Percentiles rank a stretch among this genome's conserved stretches.
Evolutionary conservation across 2,329 filamentous ascomycete genomes (phyloP).

Genomic region (Colletotrichum sidae): DNA sequence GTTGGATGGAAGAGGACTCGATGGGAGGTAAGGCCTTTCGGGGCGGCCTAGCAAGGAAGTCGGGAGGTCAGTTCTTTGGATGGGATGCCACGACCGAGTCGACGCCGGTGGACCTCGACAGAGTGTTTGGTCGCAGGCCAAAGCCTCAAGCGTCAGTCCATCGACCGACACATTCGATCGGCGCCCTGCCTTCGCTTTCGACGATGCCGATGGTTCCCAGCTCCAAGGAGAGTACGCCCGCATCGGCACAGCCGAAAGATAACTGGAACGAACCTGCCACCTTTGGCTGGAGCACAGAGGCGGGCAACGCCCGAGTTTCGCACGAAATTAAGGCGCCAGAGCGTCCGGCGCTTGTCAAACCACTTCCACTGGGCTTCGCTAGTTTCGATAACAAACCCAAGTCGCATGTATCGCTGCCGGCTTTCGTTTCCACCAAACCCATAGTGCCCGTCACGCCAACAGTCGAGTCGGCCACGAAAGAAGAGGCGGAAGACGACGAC

Average conservation of each 20-base stretch:
- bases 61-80: constrained; percentile 66
- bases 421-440: constrained; percentile 17
- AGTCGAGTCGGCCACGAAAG: constrained; percentile 34
- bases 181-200: constrained; percentile 19
- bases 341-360: constrained; percentile 4
- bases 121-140: constrained; percentile 54
- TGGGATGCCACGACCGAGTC: constrained; percentile 65
- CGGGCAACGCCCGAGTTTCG: not conserved
- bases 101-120: constrained; percentile 61
- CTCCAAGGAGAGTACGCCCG: constrained; percentile 40
- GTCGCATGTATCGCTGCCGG: constrained; percentile 30
- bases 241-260: constrained; percentile 29
- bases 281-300: constrained; percentile 46
- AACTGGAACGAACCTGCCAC: constrained; percentile 36
- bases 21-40: constrained; percentile 63
- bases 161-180: constrained; percentile 36
- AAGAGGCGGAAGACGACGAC: constrained; percentile 40
- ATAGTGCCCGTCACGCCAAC: constrained; percentile 9
- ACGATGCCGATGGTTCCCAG: constrained; percentile 16
- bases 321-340: not conserved
- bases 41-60: constrained; percentile 48
- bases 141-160: constrained; percentile 42
- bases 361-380: constrained; percentile 22
- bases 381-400: constrained; percentile 32
- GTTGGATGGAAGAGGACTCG: constrained; percentile 76